Base-by-base conservation (phyloP, 768 basidiomycete species). In the Lentinula sp. region DNA sequence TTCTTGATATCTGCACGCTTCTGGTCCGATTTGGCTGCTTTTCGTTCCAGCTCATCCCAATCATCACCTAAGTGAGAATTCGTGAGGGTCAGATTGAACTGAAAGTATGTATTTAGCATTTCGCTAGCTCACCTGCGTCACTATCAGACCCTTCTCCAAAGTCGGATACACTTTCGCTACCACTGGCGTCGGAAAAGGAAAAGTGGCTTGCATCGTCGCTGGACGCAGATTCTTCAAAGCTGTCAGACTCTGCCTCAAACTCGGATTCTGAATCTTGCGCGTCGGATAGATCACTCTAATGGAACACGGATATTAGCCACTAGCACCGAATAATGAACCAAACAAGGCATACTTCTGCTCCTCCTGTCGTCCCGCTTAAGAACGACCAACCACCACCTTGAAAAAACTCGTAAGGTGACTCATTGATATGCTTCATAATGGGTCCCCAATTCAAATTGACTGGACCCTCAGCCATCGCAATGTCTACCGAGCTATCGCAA, bases 391-490 rank as follows among this genome's bases (percentile, higher is more conserved):
- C 97, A n/a, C 94, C 95, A 53, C 88, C 85, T 63, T 89, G 88
- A 86, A 95, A 99, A 78, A 98, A 99, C 33, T 91, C 93, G 66
- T 90, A 86, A 0, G 97, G 95, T 64, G 89, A 93, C 65, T 98
- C 96, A 64, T 97, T 97, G 74, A 98, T 88, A 42, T 93, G 95
- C 74, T 98, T 98, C 94, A 99, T 98, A 72, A 99, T 97, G 3
- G 91, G 91, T 5, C 88, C 87, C 97, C 96, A 99, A 69, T 97
- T 96, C 75, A 98, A 78, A 73, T 98, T 98, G 77, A 99, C 93
- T 6, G 93, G 93, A 4, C 95, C 91, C 73, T 98, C 96, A 50
- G 90, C 90, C 76, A 97, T 83, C 7, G 97, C 89, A 61, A 99
- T 95, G 70, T 99, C 97, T 60, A 98, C 95, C 5, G 95, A 98